A percentile compares a stretch with the other conserved stretches of the same genome.
phyloP scores from a whole-genome alignment of 371 early-diverging fungal species.

The Funneliformis caledonium region DNA sequence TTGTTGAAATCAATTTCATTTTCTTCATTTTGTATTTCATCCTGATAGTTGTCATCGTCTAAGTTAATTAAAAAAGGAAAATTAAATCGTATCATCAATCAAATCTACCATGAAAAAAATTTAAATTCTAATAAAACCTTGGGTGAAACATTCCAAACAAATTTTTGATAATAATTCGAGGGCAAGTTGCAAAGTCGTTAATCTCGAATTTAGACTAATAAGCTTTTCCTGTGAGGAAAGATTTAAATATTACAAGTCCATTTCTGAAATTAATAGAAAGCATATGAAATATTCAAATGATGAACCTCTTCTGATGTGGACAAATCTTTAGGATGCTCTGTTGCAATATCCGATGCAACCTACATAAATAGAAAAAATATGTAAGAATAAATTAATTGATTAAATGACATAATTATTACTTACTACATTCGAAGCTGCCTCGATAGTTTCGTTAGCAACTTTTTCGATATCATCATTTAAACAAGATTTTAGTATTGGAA shows the following conservation, averaged over 20 bases:
- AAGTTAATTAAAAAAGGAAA: constrained; percentile 45
- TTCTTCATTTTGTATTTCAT: constrained; percentile 50
- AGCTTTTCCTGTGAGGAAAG: neutral
- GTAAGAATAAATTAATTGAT: too few species aligned
- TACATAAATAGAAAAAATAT: neutral
- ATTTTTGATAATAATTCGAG: constrained; percentile 85
- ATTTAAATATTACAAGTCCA: neutral
- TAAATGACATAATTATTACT: too few species aligned
- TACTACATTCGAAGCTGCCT: constrained; percentile 57
- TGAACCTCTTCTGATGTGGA: neutral
- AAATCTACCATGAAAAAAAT: neutral
- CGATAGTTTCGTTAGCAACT: constrained; percentile 56
- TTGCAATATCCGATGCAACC: neutral
- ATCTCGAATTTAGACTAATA: neutral
- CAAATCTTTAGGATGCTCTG: neutral
- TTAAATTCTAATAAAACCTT: constrained; percentile 10
- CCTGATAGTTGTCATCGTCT: constrained; percentile 9
- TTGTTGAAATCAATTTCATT: constrained; percentile 48
- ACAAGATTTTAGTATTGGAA: constrained; percentile 60
- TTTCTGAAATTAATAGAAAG: neutral
- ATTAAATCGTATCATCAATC: constrained; percentile 33
- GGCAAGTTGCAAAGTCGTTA: constrained; percentile 30
- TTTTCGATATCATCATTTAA: constrained; percentile 66
- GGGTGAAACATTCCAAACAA: constrained; percentile 64
- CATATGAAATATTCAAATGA: constrained; percentile 5